These are phyloP conservation scores for Crassisporium funariophilum DNA, from an alignment of 768 basidiomycete species.

Conservation along the genomic window DNA sequence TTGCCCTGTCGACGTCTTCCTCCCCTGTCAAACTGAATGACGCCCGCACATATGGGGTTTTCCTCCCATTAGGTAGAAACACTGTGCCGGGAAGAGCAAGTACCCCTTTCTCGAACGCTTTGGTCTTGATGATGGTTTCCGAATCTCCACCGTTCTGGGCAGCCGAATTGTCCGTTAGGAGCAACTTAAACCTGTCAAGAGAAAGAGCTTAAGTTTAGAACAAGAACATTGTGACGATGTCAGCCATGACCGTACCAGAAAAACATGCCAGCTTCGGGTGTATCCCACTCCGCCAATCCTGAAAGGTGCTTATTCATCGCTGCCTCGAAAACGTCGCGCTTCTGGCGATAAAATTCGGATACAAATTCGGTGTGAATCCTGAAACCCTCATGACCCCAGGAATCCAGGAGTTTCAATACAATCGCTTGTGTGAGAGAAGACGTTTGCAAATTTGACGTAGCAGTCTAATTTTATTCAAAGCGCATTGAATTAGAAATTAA, in stretches of 20 bases:
- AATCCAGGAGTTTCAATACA: slow-evolving; percentile 53
- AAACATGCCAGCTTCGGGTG: slow-evolving; percentile 86
- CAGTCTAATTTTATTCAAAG: slow-evolving; percentile 46
- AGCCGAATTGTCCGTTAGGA: slow-evolving; percentile 36
- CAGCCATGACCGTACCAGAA: slow-evolving; percentile 60
- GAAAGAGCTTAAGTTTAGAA: background rate
- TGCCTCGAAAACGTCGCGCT: slow-evolving; percentile 76
- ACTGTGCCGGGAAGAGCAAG: slow-evolving; percentile 87
- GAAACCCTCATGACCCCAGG: slow-evolving; percentile 83
- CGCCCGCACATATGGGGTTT: slow-evolving; percentile 77
- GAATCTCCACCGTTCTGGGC: slow-evolving; percentile 59
- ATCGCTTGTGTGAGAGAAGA: slow-evolving; percentile 69
- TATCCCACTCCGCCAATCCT: slow-evolving; percentile 72
- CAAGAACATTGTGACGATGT: background rate
- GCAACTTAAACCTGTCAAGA: slow-evolving; percentile 67
- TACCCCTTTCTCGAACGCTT: slow-evolving; percentile 79
- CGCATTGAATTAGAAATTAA: background rate
- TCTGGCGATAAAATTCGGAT: slow-evolving; percentile 71
- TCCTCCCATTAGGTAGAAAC: slow-evolving; percentile 73
- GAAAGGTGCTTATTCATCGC: slow-evolving; percentile 77
- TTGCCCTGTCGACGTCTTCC: slow-evolving; percentile 73
- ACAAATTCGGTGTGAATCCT: slow-evolving; percentile 70
- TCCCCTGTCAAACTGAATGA: slow-evolving; percentile 73
- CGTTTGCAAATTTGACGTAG: slow-evolving; percentile 65
- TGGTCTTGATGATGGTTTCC: slow-evolving; percentile 66